Evolutionary conservation across 495 filamentous ascomycete genomes (phyloP).

Genomic region (Xylaria nigripes): DNA sequence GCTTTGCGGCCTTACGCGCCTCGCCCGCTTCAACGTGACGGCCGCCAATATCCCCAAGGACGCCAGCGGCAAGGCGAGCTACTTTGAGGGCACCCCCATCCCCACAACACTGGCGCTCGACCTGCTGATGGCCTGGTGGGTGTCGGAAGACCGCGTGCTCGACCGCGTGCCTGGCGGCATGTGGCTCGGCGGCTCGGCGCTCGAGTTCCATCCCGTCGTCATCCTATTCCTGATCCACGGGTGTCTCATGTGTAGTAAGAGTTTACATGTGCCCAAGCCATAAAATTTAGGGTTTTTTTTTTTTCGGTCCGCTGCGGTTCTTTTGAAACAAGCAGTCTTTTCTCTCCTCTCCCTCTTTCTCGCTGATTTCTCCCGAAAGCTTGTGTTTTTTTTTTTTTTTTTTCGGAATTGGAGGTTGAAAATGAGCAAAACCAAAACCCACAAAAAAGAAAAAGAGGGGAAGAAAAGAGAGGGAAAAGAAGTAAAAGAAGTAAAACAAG

Average conservation of each 20-base stretch:
- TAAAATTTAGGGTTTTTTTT: constrained; percentile 24
- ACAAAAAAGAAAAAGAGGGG: too few relatives aligned
- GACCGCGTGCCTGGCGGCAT: constrained; percentile 66
- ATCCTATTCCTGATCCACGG: constrained; percentile 76
- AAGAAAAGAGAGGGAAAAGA: too few relatives aligned
- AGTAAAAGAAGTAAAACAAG: too few relatives aligned
- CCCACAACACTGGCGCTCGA: constrained; percentile 79
- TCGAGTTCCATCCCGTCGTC: constrained; percentile 85
- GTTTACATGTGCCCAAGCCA: constrained; percentile 92
- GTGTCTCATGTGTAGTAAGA: constrained; percentile 89
- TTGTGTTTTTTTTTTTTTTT: too few relatives aligned
- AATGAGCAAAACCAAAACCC: too few relatives aligned
- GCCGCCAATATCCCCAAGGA: constrained; percentile 80
- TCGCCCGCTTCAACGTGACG: constrained; percentile 97
- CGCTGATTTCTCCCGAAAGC: too few relatives aligned
- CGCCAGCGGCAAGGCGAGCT: constrained; percentile 76
- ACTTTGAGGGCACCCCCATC: constrained; percentile 96
- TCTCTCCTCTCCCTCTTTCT: too few relatives aligned
- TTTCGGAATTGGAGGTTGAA: too few relatives aligned
- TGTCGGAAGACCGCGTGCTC: constrained; percentile 67
- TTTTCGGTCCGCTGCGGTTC: too few relatives aligned
- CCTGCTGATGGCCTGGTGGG: constrained; percentile 82
- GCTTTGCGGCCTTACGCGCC: constrained; percentile 85
- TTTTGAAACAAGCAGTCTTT: too few relatives aligned
- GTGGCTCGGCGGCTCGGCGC: constrained; percentile 51